Percentiles rank a stretch among this genome's conserved stretches.
phyloP scores from a whole-genome alignment of 176 grass and related monocot genomes.

The Aechmea fasciata region DNA sequence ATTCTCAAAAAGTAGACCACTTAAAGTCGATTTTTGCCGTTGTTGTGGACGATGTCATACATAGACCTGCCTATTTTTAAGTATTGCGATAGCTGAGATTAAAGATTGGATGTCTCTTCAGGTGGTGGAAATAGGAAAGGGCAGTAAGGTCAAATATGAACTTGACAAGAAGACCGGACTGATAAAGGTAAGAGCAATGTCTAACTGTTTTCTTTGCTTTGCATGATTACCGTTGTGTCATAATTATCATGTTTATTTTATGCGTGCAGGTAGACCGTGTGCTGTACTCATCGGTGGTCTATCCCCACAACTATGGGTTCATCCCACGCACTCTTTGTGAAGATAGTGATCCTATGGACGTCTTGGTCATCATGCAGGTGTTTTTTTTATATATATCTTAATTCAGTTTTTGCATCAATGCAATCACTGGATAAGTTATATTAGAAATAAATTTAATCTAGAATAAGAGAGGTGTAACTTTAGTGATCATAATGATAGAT shows the following conservation, averaged over 20 bases:
- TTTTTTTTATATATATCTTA: slow-evolving; percentile 10
- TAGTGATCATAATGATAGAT: no score
- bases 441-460: background rate
- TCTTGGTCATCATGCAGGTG: slow-evolving; percentile 98
- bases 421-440: background rate
- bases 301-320: slow-evolving; percentile 97
- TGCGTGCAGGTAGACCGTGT: slow-evolving; percentile 71
- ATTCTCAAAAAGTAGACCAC: background rate
- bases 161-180: slow-evolving; percentile 97
- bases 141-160: slow-evolving; percentile 97
- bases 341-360: slow-evolving; percentile 92
- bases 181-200: slow-evolving; percentile 43
- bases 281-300: slow-evolving; percentile 92
- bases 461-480: background rate
- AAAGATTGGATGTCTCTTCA: slow-evolving; percentile 5
- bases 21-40: background rate
- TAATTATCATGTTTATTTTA: background rate
- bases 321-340: slow-evolving; percentile 96
- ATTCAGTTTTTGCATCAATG: background rate
- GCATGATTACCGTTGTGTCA: background rate
- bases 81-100: background rate
- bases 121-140: slow-evolving; percentile 90
- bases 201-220: background rate
- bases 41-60: background rate
- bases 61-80: background rate